Conservation (phyloP, 179 eudicot species). For the Gypsophila paniculata region DNA sequence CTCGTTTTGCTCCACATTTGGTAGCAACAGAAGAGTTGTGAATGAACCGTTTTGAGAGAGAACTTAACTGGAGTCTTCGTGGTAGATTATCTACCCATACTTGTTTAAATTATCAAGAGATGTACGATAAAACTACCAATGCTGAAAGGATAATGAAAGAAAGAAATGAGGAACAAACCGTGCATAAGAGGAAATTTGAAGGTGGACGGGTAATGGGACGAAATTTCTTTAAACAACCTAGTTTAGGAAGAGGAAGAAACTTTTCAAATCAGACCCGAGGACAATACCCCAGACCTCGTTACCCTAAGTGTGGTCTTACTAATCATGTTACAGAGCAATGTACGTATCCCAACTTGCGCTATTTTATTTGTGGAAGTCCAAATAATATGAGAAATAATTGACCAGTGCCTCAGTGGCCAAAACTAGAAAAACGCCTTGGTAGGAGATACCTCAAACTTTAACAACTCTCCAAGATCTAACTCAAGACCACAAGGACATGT, state of each 20-base stretch:
- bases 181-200: not conserved
- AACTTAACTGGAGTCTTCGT: not conserved
- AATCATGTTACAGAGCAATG: not conserved
- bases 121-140: constrained; percentile 9
- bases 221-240: not conserved
- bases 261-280: not conserved
- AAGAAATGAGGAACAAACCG: not conserved
- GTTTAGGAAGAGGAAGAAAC: not conserved
- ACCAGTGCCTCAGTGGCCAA: not conserved
- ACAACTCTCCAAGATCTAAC: not conserved
- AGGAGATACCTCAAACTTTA: not conserved
- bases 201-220: not conserved
- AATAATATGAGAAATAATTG: not conserved
- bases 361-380: too few species aligned
- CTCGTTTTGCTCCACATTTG: not conserved
- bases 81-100: not conserved
- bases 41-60: not conserved
- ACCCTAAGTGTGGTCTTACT: not conserved
- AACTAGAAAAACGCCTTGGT: not conserved
- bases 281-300: not conserved
- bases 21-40: constrained; percentile 4
- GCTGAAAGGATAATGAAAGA: constrained; percentile 7
- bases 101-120: not conserved
- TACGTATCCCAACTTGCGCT: not conserved
- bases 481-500: not conserved